These are phyloP conservation scores for Leucocoprinus sp. DNA, from an alignment of 768 basidiomycete species.

Conservation along the genomic window DNA sequence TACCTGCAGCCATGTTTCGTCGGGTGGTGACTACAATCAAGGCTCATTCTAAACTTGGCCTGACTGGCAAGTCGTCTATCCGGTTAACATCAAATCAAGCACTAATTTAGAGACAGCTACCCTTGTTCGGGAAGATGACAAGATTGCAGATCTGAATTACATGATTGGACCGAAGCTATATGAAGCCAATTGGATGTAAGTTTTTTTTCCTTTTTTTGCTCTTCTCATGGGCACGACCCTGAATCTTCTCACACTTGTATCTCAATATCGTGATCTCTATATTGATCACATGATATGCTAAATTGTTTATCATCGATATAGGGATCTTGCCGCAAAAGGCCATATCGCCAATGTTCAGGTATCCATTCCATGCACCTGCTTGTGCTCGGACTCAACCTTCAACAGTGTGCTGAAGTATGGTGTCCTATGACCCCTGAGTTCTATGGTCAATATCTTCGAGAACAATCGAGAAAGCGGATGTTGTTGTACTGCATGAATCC, in stretches of 20 bases:
- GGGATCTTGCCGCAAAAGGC: conserved; percentile 95
- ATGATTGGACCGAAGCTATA: conserved; percentile 99
- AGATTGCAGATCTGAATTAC: conserved; percentile 96
- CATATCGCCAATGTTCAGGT: conserved; percentile 99
- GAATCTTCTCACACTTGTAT: neutral
- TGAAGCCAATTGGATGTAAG: conserved; percentile 98
- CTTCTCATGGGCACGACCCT: neutral
- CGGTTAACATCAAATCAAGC: conserved; percentile 1
- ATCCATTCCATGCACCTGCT: conserved; percentile 10
- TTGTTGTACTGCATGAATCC: conserved; percentile 99
- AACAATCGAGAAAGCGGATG: conserved; percentile 90
- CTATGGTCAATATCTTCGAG: conserved; percentile 92
- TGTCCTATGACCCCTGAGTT: conserved; percentile 99
- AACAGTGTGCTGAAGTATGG: conserved; percentile 98
- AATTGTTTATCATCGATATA: conserved; percentile 22
- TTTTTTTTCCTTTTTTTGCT: too few species aligned
- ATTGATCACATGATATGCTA: conserved; percentile 13
- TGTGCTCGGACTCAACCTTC: conserved; percentile 9
- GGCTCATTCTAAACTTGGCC: conserved; percentile 95
- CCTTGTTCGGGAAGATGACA: conserved; percentile 97
- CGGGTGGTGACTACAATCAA: conserved; percentile 97
- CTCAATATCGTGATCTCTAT: conserved; percentile 3
- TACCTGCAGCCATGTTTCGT: conserved; percentile 98
- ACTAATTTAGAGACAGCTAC: conserved; percentile 52
- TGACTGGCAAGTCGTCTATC: conserved; percentile 60